phyloP scores from a whole-genome alignment of 208 protist genomes.

The Acanthamoeba quina region DNA sequence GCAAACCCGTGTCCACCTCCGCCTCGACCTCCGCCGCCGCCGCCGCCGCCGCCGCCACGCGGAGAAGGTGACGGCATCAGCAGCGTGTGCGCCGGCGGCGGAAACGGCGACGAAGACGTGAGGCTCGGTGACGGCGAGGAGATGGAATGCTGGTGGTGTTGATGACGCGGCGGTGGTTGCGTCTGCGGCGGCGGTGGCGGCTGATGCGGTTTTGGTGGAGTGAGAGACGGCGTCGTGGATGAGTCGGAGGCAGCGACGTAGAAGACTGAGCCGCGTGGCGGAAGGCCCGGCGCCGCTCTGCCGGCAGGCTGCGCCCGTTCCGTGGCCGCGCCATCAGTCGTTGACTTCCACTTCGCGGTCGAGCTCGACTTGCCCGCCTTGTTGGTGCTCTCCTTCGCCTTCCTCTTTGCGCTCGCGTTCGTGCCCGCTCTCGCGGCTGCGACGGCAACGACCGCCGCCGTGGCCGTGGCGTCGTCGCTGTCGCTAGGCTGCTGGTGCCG shows the following conservation, averaged over 20 bases:
- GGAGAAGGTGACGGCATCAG: slow-evolving; percentile 1
- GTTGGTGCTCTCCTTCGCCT: too few species aligned
- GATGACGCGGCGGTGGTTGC: too few species aligned
- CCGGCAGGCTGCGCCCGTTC: background rate
- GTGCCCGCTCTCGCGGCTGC: too few species aligned
- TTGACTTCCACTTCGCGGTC: background rate
- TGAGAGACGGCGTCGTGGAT: background rate
- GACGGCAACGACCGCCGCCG: too few species aligned
- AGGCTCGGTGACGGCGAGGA: background rate
- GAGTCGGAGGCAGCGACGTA: background rate
- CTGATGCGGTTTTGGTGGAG: too few species aligned
- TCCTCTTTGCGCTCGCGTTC: too few species aligned
- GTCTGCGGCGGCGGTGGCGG: too few species aligned
- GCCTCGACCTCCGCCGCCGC: background rate
- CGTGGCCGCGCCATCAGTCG: background rate
- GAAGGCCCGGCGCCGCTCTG: background rate
- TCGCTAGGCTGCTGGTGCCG: too few species aligned
- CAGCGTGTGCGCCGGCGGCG: background rate
- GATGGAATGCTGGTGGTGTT: too few species aligned
- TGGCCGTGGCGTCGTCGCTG: too few species aligned
- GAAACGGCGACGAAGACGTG: background rate
- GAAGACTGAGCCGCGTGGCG: background rate
- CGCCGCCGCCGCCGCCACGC: background rate
- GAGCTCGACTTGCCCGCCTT: background rate
- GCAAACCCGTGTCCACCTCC: background rate